Conservation (phyloP, 331 rosid genomes). For the Pyracantha coccinea region DNA sequence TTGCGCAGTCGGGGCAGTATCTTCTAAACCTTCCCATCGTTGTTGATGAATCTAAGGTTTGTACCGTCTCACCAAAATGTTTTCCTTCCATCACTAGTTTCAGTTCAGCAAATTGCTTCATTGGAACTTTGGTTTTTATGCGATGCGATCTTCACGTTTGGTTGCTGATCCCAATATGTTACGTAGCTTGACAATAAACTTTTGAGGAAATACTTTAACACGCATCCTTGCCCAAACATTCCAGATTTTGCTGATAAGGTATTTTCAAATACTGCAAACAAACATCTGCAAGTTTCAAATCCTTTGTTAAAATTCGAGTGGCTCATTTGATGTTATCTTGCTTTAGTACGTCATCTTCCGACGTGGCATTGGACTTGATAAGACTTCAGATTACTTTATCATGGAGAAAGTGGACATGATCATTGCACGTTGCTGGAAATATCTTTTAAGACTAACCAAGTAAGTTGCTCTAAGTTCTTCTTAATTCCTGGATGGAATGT, state of each 20-base stretch:
- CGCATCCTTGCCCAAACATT: conserved; percentile 53
- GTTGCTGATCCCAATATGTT: conserved; percentile 11
- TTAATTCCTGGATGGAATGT: not conserved
- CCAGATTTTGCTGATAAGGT: conserved; percentile 91
- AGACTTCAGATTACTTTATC: conserved; percentile 64
- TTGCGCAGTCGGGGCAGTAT: conserved; percentile 88
- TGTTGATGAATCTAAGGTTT: conserved; percentile 91
- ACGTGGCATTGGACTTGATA: conserved; percentile 86
- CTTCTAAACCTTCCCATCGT: conserved; percentile 88
- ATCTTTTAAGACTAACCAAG: conserved; percentile 54
- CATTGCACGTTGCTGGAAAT: conserved; percentile 68
- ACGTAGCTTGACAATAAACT: conserved; percentile 82
- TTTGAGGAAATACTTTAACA: conserved; percentile 58
- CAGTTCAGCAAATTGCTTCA: not conserved
- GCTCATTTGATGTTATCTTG: not conserved
- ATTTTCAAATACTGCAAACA: conserved; percentile 10
- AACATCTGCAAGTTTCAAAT: not conserved
- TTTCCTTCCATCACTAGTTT: not conserved
- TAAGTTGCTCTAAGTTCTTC: conserved; percentile 12
- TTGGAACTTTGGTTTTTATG: conserved; percentile 1
- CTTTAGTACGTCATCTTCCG: conserved; percentile 76
- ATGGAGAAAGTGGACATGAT: conserved; percentile 89
- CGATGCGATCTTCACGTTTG: conserved; percentile 24
- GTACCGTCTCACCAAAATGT: not conserved
- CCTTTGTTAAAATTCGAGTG: not conserved